A percentile compares a stretch with the other conserved stretches of the same genome.
Conservation (phyloP, 2,329 filamentous ascomycete species). For the Penicillium psychrosexuale region DNA sequence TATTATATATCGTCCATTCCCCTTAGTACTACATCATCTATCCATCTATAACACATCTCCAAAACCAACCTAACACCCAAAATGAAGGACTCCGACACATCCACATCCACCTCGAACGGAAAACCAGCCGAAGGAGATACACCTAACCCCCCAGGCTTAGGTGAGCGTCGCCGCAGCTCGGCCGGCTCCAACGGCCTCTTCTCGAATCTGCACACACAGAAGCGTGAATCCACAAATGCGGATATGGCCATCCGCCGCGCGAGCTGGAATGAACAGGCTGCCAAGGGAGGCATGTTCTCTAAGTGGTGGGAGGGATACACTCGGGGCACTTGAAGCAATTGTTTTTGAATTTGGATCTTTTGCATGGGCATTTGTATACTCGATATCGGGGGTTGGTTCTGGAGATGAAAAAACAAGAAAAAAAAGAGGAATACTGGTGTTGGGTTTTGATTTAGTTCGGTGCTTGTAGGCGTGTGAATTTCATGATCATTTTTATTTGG, state of each 20-base stretch:
- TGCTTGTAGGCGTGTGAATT: not conserved
- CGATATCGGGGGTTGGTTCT: not conserved
- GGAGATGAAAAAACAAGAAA: not conserved
- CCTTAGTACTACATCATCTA: not conserved
- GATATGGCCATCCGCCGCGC: slow-evolving; percentile 35
- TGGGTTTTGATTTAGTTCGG: not conserved
- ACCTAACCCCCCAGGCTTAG: slow-evolving; percentile 14
- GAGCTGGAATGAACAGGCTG: slow-evolving; percentile 47
- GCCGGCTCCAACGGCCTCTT: slow-evolving; percentile 23
- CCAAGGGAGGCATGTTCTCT: slow-evolving; percentile 37
- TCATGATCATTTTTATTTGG: not conserved
- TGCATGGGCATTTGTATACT: not conserved
- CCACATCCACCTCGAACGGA: slow-evolving; percentile 25
- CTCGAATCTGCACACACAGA: slow-evolving; percentile 43
- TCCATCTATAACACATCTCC: not conserved
- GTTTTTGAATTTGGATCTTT: no score
- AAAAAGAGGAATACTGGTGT: not conserved
- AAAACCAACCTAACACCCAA: not conserved
- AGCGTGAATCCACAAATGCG: slow-evolving; percentile 42
- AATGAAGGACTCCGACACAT: slow-evolving; percentile 29
- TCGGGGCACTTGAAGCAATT: slow-evolving; percentile 18
- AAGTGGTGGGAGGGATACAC: slow-evolving; percentile 45
- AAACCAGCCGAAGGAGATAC: slow-evolving; percentile 13
- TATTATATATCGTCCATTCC: not conserved
- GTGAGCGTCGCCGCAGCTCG: slow-evolving; percentile 31